phyloP scores from a whole-genome alignment of 2,329 filamentous ascomycete genomes.

The Xylariaceae sp. region DNA sequence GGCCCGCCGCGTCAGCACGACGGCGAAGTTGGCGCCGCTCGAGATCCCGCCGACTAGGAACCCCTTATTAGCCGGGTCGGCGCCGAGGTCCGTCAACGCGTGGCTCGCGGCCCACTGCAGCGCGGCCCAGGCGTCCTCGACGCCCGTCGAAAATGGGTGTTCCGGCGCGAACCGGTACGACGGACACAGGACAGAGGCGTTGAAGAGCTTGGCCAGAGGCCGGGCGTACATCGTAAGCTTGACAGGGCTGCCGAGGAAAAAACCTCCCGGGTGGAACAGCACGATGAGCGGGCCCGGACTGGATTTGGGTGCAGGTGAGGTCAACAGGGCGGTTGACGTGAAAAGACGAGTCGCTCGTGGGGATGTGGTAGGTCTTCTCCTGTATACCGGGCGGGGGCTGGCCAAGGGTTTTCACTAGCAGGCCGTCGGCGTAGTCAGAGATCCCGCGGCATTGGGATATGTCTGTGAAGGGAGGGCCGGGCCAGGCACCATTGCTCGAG shows the following conservation, averaged over 20 bases:
- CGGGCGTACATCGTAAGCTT: constrained; percentile 4
- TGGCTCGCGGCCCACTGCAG: neutral
- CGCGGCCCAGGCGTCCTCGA: neutral
- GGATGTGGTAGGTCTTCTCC: neutral
- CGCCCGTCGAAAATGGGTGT: neutral
- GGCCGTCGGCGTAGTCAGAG: neutral
- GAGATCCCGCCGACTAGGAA: neutral
- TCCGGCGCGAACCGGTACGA: constrained; percentile 4
- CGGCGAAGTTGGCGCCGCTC: neutral
- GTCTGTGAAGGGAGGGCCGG: constrained; percentile 1
- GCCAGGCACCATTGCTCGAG: neutral
- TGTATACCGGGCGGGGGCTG: neutral
- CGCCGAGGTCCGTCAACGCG: too few relatives aligned
- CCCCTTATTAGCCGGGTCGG: neutral
- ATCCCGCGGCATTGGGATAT: neutral
- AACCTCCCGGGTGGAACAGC: constrained; percentile 1
- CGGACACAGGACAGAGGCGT: constrained; percentile 3
- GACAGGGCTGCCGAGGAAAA: constrained; percentile 7
- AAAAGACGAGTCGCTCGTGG: neutral
- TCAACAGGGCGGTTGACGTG: neutral
- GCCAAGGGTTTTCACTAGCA: neutral
- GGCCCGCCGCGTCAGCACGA: neutral
- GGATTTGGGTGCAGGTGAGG: neutral
- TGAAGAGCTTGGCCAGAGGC: too few relatives aligned
- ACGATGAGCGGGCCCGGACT: constrained; percentile 1